phyloP scores from a whole-genome alignment of 2,329 filamentous ascomycete species.

The Claviceps quebecensis region DNA sequence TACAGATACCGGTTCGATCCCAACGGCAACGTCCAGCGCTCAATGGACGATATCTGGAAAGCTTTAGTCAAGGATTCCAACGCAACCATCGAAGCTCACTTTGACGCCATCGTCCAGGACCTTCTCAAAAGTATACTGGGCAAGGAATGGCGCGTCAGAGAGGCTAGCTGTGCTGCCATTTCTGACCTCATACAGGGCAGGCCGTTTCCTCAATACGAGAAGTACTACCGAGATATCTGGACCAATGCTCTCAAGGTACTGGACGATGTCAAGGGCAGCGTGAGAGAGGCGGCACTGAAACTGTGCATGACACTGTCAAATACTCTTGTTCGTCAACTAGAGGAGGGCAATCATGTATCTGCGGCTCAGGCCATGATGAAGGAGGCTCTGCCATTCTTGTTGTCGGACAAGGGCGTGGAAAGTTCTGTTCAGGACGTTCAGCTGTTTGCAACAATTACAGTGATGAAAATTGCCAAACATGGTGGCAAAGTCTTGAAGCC shows the following conservation, averaged over 20 bases:
- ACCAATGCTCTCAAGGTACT: conserved; percentile 75
- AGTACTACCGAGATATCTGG: conserved; percentile 77
- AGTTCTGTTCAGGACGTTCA: conserved; percentile 81
- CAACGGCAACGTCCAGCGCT: conserved; percentile 79
- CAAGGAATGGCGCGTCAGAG: conserved; percentile 82
- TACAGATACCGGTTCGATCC: conserved; percentile 93
- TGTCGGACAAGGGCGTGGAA: conserved; percentile 80
- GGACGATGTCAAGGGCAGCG: conserved; percentile 90
- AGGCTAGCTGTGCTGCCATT: conserved; percentile 84
- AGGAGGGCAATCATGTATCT: conserved; percentile 58
- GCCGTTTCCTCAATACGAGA: conserved; percentile 62
- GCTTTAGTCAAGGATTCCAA: conserved; percentile 82
- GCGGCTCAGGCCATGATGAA: conserved; percentile 68
- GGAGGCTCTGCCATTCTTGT: conserved; percentile 76
- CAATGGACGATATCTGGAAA: conserved; percentile 98
- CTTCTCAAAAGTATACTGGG: conserved; percentile 74
- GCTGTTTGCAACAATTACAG: conserved; percentile 64
- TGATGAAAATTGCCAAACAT: conserved; percentile 83
- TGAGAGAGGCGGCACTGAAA: conserved; percentile 65
- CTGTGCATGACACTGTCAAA: conserved; percentile 77
- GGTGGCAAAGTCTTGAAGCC: conserved; percentile 64
- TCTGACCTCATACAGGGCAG: conserved; percentile 76
- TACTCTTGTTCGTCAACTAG: conserved; percentile 70
- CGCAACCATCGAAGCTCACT: conserved; percentile 62
- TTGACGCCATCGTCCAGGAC: conserved; percentile 80